Evolutionary conservation across 164 flowering plant species (phyloP).

Genomic region (Berberis thunbergii): DNA sequence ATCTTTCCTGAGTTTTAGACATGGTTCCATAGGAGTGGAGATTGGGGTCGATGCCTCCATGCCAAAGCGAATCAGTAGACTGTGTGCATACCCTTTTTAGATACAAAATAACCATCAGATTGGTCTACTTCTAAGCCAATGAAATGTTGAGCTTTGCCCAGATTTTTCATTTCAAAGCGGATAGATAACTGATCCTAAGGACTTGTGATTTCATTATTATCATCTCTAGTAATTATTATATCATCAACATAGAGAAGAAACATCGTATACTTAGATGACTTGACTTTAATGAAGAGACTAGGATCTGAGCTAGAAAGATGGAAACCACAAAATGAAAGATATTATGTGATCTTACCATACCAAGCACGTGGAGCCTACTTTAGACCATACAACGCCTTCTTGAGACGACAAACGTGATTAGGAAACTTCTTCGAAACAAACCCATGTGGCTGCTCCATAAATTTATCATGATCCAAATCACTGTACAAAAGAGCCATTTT

Average conservation of each 20-base stretch:
- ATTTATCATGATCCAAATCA: background rate
- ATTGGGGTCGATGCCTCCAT: background rate
- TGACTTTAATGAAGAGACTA: background rate
- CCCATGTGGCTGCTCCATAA: conserved; percentile 1
- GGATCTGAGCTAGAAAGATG: background rate
- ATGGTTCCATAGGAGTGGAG: background rate
- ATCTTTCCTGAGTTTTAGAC: too few species aligned
- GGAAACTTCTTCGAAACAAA: background rate
- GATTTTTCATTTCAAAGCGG: conserved; percentile 2
- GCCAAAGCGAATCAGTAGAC: background rate
- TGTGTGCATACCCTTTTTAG: background rate
- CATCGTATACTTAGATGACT: background rate
- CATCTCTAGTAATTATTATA: conserved; percentile 1
- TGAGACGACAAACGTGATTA: background rate
- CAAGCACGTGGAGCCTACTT: too few species aligned
- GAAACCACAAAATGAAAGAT: conserved; percentile 2
- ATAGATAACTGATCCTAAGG: background rate
- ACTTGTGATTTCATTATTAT: background rate
- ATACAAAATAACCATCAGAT: too few species aligned
- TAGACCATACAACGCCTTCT: too few species aligned
- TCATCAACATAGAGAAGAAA: conserved; percentile 8
- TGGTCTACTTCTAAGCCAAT: too few species aligned
- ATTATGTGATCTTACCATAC: background rate
- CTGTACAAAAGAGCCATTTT: background rate
- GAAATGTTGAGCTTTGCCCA: background rate